Base-by-base conservation (phyloP, 768 basidiomycete species). In the Hortiboletus flavorubellus region DNA sequence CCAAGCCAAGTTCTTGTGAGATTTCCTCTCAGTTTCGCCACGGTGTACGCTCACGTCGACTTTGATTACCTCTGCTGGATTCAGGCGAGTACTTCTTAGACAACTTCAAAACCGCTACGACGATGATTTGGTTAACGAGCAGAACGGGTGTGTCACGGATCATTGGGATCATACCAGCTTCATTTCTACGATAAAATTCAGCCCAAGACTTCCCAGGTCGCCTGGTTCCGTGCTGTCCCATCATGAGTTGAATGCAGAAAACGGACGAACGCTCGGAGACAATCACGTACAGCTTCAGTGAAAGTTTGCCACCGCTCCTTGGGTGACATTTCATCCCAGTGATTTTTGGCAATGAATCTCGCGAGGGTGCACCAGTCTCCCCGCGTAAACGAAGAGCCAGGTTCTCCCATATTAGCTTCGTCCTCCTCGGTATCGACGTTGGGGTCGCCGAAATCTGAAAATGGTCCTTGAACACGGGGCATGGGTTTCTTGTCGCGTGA, bases 341-440 rank as follows among this genome's bases (percentile, higher is more conserved):
- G 69, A 49, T 73, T 73, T 7, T 72, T 74, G 26, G 80, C 80
- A 35, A 87, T 79, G 68, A 85, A 79, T 59, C 78, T 81, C 14
- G 85, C 85, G 47, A 83, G 73, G 45, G 79, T 74, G 56, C 83
- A 80, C 53, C 80, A 69, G 63, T 89, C 87, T n/a, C 83, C 83
- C n/a, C 77, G 74, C 26, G 78, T 81, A 58, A 83, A 84, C 5
- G 78, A 58, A 38, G 67, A 68, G 15, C 84, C 80, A 47, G 64
- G 72, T 49, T 62, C 65, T 11, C 85, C 84, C 85, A 87, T 86
- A 21, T 78, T 57, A 55, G 57, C 58, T 46, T 64, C 68, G 43
- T 67, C 69, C 35, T 61, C 68, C 41, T 70, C 68, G 37, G 66
- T 66, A 48, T 64, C 63, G 54, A 41, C 53, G 41, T 64, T 50